Conservation (phyloP, 164 flowering plant species). For the Platanus orientalis region DNA sequence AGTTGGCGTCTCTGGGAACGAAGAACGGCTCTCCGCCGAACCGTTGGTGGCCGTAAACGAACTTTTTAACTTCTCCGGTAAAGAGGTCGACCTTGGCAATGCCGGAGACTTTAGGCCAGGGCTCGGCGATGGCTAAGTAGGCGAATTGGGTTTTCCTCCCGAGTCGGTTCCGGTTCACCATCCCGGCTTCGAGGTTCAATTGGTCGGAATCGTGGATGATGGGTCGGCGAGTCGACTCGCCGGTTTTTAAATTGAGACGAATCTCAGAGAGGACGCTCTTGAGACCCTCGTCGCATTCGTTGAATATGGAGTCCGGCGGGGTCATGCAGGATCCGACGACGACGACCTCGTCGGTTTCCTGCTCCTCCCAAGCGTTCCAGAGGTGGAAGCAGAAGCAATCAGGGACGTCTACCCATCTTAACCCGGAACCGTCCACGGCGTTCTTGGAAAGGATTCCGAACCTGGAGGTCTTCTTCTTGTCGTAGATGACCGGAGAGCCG, state of each 20-base stretch:
- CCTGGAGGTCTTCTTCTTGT: slow-evolving; percentile 58
- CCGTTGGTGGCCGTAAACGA: slow-evolving; percentile 44
- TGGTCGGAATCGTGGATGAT: slow-evolving; percentile 36
- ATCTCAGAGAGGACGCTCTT: slow-evolving; percentile 72
- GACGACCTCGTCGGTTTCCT: slow-evolving; percentile 65
- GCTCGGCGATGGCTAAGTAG: slow-evolving; percentile 80
- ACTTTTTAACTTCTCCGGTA: slow-evolving; percentile 61
- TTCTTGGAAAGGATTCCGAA: slow-evolving; percentile 61
- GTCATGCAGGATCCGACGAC: slow-evolving; percentile 95
- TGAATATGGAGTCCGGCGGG: slow-evolving; percentile 88
- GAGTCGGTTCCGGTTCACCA: slow-evolving; percentile 73
- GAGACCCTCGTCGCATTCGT: slow-evolving; percentile 65
- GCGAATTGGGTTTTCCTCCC: slow-evolving; percentile 74
- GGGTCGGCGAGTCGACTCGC: slow-evolving; percentile 57
- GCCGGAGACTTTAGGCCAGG: slow-evolving; percentile 94
- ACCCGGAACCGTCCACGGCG: slow-evolving; percentile 32
- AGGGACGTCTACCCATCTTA: slow-evolving; percentile 63
- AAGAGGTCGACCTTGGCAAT: slow-evolving; percentile 76
- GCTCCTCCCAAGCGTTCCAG: slow-evolving; percentile 97
- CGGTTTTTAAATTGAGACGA: slow-evolving; percentile 59
- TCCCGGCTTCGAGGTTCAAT: slow-evolving; percentile 80
- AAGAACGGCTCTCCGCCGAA: slow-evolving; percentile 90
- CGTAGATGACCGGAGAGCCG: slow-evolving; percentile 78
- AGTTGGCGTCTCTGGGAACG: slow-evolving; percentile 34
- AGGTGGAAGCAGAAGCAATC: slow-evolving; percentile 89